phyloP scores from a whole-genome alignment of 2,329 filamentous ascomycete genomes.

The Diaporthe australafricana region DNA sequence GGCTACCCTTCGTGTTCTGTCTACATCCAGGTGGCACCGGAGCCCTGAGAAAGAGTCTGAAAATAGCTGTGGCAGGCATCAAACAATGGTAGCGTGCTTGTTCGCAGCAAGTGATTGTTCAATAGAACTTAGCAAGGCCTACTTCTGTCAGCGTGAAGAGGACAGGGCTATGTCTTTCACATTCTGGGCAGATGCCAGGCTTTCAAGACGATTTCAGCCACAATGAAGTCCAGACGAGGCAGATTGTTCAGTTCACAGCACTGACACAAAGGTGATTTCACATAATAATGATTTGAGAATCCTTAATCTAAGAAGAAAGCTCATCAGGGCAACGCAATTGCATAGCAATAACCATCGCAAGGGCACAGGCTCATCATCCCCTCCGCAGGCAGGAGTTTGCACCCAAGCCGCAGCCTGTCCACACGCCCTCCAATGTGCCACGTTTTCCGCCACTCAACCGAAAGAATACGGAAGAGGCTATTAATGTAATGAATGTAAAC shows the following conservation, averaged over 20 bases:
- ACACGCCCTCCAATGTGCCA: not conserved
- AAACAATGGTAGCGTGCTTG: no score
- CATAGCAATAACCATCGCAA: constrained; percentile 12
- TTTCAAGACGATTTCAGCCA: not conserved
- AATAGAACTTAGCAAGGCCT: no score
- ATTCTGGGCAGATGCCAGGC: no score
- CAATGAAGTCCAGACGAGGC: not conserved
- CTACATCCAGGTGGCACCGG: no score
- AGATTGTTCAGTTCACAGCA: not conserved
- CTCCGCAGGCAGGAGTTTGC: not conserved
- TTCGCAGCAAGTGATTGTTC: no score
- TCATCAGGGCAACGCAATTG: constrained; percentile 10
- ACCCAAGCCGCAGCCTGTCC: not conserved
- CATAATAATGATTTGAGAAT: constrained; percentile 2
- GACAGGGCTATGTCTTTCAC: no score
- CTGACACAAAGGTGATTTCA: not conserved
- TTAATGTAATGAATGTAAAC: constrained; percentile 14
- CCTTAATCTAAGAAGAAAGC: not conserved
- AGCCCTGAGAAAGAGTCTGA: no score
- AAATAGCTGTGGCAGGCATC: no score
- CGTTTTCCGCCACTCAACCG: no score
- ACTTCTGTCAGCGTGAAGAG: no score
- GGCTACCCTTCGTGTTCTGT: no score
- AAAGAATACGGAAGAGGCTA: not conserved
- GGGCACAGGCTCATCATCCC: not conserved